phyloP scores from a whole-genome alignment of 2,329 filamentous ascomycete species.

The Xylaria sp. region DNA sequence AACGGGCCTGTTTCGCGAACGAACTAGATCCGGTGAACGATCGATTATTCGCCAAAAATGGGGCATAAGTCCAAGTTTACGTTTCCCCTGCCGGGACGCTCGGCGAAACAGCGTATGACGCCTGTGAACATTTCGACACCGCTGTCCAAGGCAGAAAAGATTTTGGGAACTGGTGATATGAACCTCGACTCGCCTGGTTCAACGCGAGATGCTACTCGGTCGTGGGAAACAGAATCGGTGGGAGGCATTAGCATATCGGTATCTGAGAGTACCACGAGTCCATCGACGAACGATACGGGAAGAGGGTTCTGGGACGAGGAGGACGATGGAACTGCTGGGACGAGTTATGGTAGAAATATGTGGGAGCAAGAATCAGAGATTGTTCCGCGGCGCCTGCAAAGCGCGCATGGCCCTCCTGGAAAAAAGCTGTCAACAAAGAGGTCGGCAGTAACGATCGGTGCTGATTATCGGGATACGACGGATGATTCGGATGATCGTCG shows the following conservation, averaged over 20 bases:
- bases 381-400: constrained; percentile 41
- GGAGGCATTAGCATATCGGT: constrained; percentile 49
- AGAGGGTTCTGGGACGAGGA: constrained; percentile 33
- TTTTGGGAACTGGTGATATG: constrained; percentile 51
- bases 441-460: constrained; percentile 31
- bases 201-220: constrained; percentile 23
- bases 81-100: constrained; percentile 52
- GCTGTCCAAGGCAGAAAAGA: constrained; percentile 55
- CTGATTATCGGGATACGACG: constrained; percentile 37
- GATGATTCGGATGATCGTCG: constrained; percentile 51
- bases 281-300: constrained; percentile 34
- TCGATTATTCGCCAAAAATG: constrained; percentile 36
- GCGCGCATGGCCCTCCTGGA: constrained; percentile 19
- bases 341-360: constrained; percentile 32
- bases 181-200: constrained; percentile 42
- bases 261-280: constrained; percentile 46
- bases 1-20: constrained; percentile 1
- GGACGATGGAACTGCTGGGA: constrained; percentile 24
- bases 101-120: constrained; percentile 42
- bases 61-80: constrained; percentile 48
- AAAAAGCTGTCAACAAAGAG: constrained; percentile 29
- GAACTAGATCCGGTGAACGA: not conserved
- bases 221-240: constrained; percentile 49
- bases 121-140: constrained; percentile 39
- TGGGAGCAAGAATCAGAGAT: constrained; percentile 55